Base-by-base conservation (phyloP, 306 rosid species). In the Vachellia collinsii region DNA sequence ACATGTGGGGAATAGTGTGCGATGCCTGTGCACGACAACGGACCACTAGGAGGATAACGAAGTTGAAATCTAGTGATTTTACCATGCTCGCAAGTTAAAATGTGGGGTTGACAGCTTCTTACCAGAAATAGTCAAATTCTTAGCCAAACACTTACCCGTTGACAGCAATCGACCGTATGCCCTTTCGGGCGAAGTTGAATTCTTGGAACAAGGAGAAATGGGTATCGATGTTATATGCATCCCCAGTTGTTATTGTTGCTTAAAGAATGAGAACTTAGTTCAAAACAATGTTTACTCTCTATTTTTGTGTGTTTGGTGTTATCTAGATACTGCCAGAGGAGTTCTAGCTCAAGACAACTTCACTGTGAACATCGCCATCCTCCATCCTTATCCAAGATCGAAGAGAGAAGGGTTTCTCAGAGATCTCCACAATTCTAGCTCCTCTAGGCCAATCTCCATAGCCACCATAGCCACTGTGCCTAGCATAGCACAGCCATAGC, bases 381-480 rank as follows among this genome's bases (percentile, higher is more conserved):
- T 90, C 88, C 94, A 88, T 88, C 70, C 91, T 81, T 75, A 90
- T 90, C 92, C 92, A 90, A 80, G 89, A 83, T 75, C 76, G 79
- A 36, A 90, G 39, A 51, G 92, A 86, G 84, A 87, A 87, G 38
- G 90, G 94, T 63, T 77, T 56, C 36, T 81, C 72, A 25, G 85
- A 77, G 72, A 88, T 81, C 77, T 87, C 86, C 25, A 85, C 34
- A 64, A 88, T 83, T 63, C 91, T 87, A 37, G 92, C 86, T 25
- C 94, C 92, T 83, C 89, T 87, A 46, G 86, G 51, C 92, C 91
- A 88, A 69, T 72, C 50, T 70, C 92, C 92, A 74, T 90, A 87
- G 70, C 94, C 92, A 14, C 90, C 92, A 82, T 87, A 88, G 9
- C 92, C 92, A 11, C 88, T 88, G 53, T 87, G 94, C 69, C 92